Evolutionary conservation across 75 land plant genomes (phyloP), one percentile per base, ranked within the genome.

Genomic region (Selaginella tamariscina): DNA sequence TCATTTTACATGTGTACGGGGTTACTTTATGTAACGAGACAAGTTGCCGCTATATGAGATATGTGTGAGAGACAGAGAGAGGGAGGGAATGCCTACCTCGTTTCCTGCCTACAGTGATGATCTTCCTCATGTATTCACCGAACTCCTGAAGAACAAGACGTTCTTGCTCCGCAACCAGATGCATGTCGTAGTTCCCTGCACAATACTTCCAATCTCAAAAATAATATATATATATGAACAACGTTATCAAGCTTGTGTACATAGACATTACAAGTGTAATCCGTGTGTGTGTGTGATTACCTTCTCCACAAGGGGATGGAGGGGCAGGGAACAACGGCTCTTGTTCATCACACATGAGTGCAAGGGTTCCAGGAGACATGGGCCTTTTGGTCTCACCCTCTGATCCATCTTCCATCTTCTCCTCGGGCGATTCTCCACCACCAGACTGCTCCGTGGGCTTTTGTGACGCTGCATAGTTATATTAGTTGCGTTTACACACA

Each of bases 261-360:
- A n/a, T n/a, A n/a, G n/a, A n/a, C n/a, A n/a, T 49, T 11, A 49
- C 54, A 49, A 49, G 20, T 49, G 54, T 22, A 83, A 29, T 27
- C 65, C 29, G 60, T 77, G 72, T 54, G 73, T 69, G 2, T 22
- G 31, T 32, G 11, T 56, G 33, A 30, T 29, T 65, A 57, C 32
- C 30, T 26, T 67, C 33, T 57, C 73, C 70, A 54, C 68, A 72
- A 30, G 87, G 80, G 9, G 88, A 80, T 64, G 80, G 73, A 57
- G 83, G 77, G 23, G 82, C 82, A 79, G 82, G 80, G 68, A 93
- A 83, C 55, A 88, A 76, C 30, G 85, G 78, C 65, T 89, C 97
- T 74, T 85, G 81, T 70, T 93, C 98, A 75, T 93, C 96, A 65
- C 98, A 93, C 98, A 93, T 86, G 56, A 93, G 72, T 26, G 98